Evolutionary conservation across 2,329 filamentous ascomycete species (phyloP).

Genomic region (Gaeumannomyces tritici): DNA sequence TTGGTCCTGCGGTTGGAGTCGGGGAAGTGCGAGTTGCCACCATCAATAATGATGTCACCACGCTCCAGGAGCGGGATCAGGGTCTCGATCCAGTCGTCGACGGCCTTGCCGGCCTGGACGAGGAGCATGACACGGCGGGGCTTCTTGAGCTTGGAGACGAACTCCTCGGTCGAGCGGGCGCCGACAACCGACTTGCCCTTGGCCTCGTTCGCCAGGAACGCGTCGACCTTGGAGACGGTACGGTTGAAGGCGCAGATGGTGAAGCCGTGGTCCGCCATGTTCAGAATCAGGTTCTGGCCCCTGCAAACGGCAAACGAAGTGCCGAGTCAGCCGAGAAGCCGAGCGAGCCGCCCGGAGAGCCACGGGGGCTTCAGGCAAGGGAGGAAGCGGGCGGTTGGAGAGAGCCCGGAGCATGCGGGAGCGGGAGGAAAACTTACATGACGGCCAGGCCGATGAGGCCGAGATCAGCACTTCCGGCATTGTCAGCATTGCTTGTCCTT

Average conservation of each 20-base stretch:
- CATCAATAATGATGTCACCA: slow-evolving; percentile 98
- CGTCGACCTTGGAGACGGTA: slow-evolving; percentile 96
- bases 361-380: background rate
- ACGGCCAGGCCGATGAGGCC: slow-evolving; percentile 89
- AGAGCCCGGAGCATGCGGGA: background rate
- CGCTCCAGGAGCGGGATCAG: slow-evolving; percentile 74
- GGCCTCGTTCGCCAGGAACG: slow-evolving; percentile 82
- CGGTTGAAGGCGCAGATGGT: slow-evolving; percentile 98
- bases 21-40: slow-evolving; percentile 98
- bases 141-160: slow-evolving; percentile 92
- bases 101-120: slow-evolving; percentile 95
- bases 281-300: slow-evolving; percentile 82
- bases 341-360: background rate
- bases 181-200: slow-evolving; percentile 94
- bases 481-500: slow-evolving; percentile 42
- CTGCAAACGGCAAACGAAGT: slow-evolving; percentile 20
- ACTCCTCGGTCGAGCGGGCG: slow-evolving; percentile 89
- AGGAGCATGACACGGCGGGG: slow-evolving; percentile 97
- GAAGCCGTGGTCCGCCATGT: slow-evolving; percentile 86
- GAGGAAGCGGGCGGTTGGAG: background rate
- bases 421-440: slow-evolving; percentile 49
- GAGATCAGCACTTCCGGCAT: slow-evolving; percentile 66
- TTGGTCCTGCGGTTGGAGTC: slow-evolving; percentile 95
- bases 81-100: slow-evolving; percentile 97
- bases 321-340: slow-evolving; percentile 4